phyloP scores from a whole-genome alignment of 108 stramenopile species.

The Fragilaria radians region DNA sequence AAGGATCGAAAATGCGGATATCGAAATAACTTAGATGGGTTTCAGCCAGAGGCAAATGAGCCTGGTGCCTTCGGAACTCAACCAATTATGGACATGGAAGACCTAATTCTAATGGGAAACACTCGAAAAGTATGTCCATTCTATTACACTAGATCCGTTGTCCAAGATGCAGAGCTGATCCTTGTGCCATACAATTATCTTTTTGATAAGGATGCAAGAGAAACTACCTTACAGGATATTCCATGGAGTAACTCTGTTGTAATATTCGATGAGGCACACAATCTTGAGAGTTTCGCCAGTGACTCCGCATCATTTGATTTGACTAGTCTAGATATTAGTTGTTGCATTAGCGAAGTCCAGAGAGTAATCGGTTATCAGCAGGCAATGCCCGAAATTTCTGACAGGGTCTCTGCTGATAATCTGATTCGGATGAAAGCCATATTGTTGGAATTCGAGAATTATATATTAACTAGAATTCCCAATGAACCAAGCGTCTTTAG shows the following conservation, averaged over 20 bases:
- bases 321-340: conserved; percentile 71
- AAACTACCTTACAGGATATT: conserved; percentile 58
- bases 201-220: conserved; percentile 85
- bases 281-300: conserved; percentile 93
- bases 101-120: conserved; percentile 78
- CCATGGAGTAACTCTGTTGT: conserved; percentile 85
- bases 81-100: conserved; percentile 94
- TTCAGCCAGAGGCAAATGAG: conserved; percentile 30
- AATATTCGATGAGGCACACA: conserved; percentile 99
- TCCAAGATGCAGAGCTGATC: conserved; percentile 85
- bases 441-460: conserved; percentile 74
- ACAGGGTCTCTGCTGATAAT: conserved; percentile 43
- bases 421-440: conserved; percentile 67
- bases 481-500: conserved; percentile 33
- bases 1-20: conserved; percentile 76
- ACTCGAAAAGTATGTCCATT: conserved; percentile 87
- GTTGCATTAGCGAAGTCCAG: conserved; percentile 63
- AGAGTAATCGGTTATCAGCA: conserved; percentile 41
- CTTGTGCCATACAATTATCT: conserved; percentile 99
- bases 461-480: conserved; percentile 33
- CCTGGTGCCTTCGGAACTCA: conserved; percentile 28
- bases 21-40: conserved; percentile 72
- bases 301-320: conserved; percentile 93
- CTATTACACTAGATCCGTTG: conserved; percentile 73
- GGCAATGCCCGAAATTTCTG: conserved; percentile 28